Evolutionary conservation across 2,329 filamentous ascomycete species (phyloP), one percentile per base, ranked within the genome.

Genomic region (Sarocladiaceae sp.): DNA sequence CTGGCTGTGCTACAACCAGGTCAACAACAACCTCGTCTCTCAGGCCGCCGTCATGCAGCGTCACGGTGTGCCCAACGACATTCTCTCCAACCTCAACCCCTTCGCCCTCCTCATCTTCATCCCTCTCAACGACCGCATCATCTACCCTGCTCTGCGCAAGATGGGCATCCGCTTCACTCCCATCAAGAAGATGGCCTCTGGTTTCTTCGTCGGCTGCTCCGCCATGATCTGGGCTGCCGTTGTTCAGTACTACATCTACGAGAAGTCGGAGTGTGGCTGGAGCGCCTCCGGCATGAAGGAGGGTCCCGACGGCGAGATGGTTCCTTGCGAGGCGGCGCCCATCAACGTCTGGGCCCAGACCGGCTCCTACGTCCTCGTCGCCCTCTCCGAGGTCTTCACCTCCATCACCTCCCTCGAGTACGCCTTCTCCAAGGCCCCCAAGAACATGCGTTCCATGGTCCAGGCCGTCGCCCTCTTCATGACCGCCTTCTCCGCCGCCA

Each of bases 401-500:
- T 70, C 67, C 46, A 74, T 74, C 50, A 75, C 72, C 1, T 78
- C 74, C 11, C 73, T 87, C 13, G 84, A 89, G 62, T 88, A 86
- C 52, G 84, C 85, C 18, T 88, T 80, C 64, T 83, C 82, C 55
- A 88, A 88, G 61, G 83, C 83, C 0, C 85, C 85, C 7, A 74
- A 73, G 57, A 88, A 86, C 65, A 89, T 89, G 84, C 74, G 83
- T 5, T 83, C 80, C 20, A 72, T 88, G 45, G 80, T 89, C n/a
- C 72, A 74, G 53, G 76, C 78, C 9, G 70, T 88, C 44, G 77
- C 77, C 40, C 74, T 86, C 43, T 83, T 88, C 65, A 83, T 78
- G 66, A 79, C 74, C 29, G 82, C 83, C 39, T 76, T 88, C 55
- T 78, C 80, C 6, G 70, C 80, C 32, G 83, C 83, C 31, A 67